Conservation (phyloP, 2,329 filamentous ascomycete species). For the Daldinia sp. region DNA sequence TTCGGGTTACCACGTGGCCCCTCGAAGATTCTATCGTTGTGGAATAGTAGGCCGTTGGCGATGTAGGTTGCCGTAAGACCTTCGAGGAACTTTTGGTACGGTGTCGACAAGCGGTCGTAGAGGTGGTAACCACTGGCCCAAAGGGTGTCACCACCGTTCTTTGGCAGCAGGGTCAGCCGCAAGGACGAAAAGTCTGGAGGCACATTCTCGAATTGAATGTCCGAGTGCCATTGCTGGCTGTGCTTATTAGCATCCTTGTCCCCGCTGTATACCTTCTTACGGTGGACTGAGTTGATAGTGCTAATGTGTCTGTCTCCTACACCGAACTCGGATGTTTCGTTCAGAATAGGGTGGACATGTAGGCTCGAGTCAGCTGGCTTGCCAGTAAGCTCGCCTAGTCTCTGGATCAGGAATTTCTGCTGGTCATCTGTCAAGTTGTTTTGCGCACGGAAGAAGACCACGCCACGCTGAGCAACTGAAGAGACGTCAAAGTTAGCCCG, state of each 20-base stretch:
- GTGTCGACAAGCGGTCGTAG: not conserved
- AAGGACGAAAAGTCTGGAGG: constrained; percentile 5
- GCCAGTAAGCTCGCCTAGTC: constrained; percentile 66
- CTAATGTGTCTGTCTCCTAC: constrained; percentile 63
- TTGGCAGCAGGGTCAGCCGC: not conserved
- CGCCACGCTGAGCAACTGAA: constrained; percentile 68
- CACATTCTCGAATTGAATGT: not conserved
- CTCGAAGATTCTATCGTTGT: not conserved
- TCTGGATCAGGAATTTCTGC: constrained; percentile 67
- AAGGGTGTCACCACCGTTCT: not conserved
- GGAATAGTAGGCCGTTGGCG: not conserved
- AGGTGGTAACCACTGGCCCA: not conserved
- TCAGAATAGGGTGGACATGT: constrained; percentile 68
- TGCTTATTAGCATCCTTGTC: not conserved
- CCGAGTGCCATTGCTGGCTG: constrained; percentile 1
- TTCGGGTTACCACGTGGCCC: not conserved
- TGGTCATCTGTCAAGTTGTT: constrained; percentile 64
- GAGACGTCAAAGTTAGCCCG: not conserved
- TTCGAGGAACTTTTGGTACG: not conserved
- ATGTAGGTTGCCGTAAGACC: not conserved
- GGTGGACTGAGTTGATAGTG: constrained; percentile 63
- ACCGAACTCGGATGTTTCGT: constrained; percentile 61
- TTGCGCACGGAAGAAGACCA: constrained; percentile 71
- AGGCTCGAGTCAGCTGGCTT: constrained; percentile 65
- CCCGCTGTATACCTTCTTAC: constrained; percentile 46